Evolutionary conservation across 1,284 basidiomycete species (phyloP), one percentile per base, ranked within the genome.

Genomic region (Cutaneotrichosporon mucoides): DNA sequence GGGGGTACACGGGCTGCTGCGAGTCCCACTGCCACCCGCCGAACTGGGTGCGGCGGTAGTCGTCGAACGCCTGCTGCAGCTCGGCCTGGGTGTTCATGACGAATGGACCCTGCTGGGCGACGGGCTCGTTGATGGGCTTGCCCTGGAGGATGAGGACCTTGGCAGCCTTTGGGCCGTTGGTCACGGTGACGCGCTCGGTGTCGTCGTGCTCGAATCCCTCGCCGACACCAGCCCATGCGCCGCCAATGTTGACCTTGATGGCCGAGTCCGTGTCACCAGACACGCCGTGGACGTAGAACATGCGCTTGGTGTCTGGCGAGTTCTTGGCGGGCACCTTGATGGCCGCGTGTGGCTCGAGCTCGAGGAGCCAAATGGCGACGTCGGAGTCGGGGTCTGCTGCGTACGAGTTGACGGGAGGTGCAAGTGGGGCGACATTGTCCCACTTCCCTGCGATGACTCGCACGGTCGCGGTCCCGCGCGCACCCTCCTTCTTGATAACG

Each of bases 61-160:
- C 59, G 4, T 13, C 45, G 16, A 51, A 56, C 6, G 59, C 59
- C 47, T 60, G 41, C 56, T 58, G 46, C 16, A 64, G 52, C 46
- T 64, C 62, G 4, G 52, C 16, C 40, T 64, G 45, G 11, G 62
- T 57, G 56, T 64, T 64, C 59, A 59, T 61, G 37, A 64, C 62
- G 40, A 64, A 64, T 3, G 62, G 62, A 3, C 62, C 62, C 6
- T 61, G 57, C 54, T 56, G 24, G n/a, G 55, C 59, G 34, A 64
- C 44, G 8, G 62, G 62, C 56, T 64, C 62, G 56, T 38, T 54
- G 12, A 64, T 60, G 6, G 55, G 50, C 10, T 40, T 38, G 50
- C 59, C 62, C 54, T 64, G 62, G 24, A 64, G 55, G 6, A 64
- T 34, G n/a, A 64, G 59, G n/a, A 64, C 43, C 12, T 45, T 37